A percentile compares a stretch with the other conserved stretches of the same genome.
phyloP scores from a whole-genome alignment of 192 early-diverging fungal species.

The Rhizophagus clarus region DNA sequence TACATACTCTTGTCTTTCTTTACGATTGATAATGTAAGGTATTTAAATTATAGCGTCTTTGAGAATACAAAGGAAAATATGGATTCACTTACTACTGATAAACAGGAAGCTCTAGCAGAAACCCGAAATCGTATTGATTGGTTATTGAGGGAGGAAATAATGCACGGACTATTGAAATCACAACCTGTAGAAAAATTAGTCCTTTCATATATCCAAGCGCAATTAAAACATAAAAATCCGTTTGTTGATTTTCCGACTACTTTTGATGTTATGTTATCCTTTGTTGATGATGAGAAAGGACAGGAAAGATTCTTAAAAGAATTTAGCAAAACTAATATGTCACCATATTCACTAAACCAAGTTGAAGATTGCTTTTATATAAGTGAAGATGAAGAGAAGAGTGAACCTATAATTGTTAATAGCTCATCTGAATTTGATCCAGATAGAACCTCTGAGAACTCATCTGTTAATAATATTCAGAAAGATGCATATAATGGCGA shows the following conservation, averaged over 20 bases:
- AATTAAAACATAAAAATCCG: constrained; percentile 48
- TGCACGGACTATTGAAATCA: constrained; percentile 67
- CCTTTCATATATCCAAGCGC: constrained; percentile 51
- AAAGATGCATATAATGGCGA: not conserved
- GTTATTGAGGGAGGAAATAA: constrained; percentile 76
- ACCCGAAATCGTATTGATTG: constrained; percentile 58
- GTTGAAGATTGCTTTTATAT: constrained; percentile 58
- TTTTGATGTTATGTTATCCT: constrained; percentile 50
- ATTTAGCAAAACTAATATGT: constrained; percentile 46
- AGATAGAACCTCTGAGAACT: constrained; percentile 9
- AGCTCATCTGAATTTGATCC: constrained; percentile 2
- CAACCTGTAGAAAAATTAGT: constrained; percentile 53
- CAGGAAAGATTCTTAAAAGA: constrained; percentile 55
- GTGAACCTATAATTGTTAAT: not conserved
- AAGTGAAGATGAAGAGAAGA: constrained; percentile 36
- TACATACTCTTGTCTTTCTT: not conserved
- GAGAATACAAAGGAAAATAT: not conserved
- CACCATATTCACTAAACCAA: constrained; percentile 51
- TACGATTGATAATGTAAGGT: not conserved
- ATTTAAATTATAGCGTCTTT: not conserved
- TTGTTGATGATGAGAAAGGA: constrained; percentile 51
- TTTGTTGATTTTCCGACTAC: constrained; percentile 62
- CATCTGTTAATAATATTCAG: not conserved
- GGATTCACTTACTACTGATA: constrained; percentile 41
- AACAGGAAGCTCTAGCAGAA: constrained; percentile 61